Evolutionary conservation across 768 basidiomycete species (phyloP).

Genomic region (Termitomyces heimii): DNA sequence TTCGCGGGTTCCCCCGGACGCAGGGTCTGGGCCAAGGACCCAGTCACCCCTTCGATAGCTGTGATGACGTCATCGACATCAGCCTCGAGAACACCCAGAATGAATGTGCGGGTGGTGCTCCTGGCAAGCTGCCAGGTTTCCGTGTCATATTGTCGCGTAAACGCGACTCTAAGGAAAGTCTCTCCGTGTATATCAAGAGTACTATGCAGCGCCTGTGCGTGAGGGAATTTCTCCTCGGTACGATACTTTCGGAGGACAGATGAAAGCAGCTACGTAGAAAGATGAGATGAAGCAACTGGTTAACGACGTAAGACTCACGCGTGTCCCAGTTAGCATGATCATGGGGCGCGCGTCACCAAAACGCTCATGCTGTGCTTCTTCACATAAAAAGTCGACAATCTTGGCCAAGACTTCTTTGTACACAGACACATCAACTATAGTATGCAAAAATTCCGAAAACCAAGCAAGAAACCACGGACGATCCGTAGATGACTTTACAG

Average conservation of each 20-base stretch:
- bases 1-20: slow-evolving; percentile 8
- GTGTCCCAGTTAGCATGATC: slow-evolving; percentile 53
- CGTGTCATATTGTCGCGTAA: slow-evolving; percentile 25
- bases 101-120: slow-evolving; percentile 25
- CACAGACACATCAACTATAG: slow-evolving; percentile 39
- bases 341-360: slow-evolving; percentile 54
- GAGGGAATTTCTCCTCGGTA: slow-evolving; percentile 15
- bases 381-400: slow-evolving; percentile 68
- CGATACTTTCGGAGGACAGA: slow-evolving; percentile 21
- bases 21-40: slow-evolving; percentile 19
- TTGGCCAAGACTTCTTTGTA: slow-evolving; percentile 70
- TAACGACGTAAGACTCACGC: slow-evolving; percentile 40
- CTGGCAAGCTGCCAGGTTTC: slow-evolving; percentile 30
- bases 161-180: slow-evolving; percentile 30
- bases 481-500: slow-evolving; percentile 23
- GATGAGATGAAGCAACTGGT: neutral
- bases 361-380: slow-evolving; percentile 75
- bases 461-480: slow-evolving; percentile 51
- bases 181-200: slow-evolving; percentile 35
- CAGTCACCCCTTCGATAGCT: slow-evolving; percentile 26
- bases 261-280: slow-evolving; percentile 23
- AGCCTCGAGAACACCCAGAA: slow-evolving; percentile 22
- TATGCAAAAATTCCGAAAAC: slow-evolving; percentile 59
- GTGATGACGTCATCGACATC: slow-evolving; percentile 27
- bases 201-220: slow-evolving; percentile 18